Base-by-base conservation (phyloP, 768 basidiomycete genomes). In the Kwoniella sp. region DNA sequence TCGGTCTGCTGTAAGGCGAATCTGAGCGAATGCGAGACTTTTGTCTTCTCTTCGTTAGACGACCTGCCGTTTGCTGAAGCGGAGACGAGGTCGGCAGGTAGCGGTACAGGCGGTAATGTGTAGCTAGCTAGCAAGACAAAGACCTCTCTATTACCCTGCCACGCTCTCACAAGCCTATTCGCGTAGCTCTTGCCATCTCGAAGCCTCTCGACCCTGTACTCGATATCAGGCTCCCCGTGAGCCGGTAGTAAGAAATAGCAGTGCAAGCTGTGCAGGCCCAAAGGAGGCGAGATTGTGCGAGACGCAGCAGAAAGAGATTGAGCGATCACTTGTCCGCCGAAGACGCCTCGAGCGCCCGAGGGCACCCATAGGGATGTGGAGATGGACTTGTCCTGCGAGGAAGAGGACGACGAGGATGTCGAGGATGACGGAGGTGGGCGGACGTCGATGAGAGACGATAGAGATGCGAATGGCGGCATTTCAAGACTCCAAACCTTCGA, bases 301-400 rank as follows among this genome's bases (percentile, higher is more conserved):
- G 67, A 57, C 20, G 77, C 73, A 26, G 81, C 77, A 11, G 66
- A 51, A 23, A 82, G 70, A 5, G 77, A 75, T 56, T 79, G 77
- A 0, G 70, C 79, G 45, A 82, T 75, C 55, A 82, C 79, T 69
- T 82, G 81, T 7, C 81, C 81, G 28, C 81, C 81, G 54, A 80
- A 81, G 1, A 77, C 78, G 0, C 80, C 80, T 34, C 79, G 66
- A 22, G 76, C 76, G 22, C 76, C 76, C 29, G 62, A 70, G 0
- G 76, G 76, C 2, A 69, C 50, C 76, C 76, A 77, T n/a, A 75
- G 65, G 25, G 69, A 60, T 23, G 66, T 68, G 15, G 71, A 70
- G 26, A 58, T 25, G 38, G 59, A 72, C 13, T 51, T 52, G 41
- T 55, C 41, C 15, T 56, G 13, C 12, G 45, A 7, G 51, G 45